Conservation (phyloP, 2,329 filamentous ascomycete species). For the Fusarium sacchari region DNA sequence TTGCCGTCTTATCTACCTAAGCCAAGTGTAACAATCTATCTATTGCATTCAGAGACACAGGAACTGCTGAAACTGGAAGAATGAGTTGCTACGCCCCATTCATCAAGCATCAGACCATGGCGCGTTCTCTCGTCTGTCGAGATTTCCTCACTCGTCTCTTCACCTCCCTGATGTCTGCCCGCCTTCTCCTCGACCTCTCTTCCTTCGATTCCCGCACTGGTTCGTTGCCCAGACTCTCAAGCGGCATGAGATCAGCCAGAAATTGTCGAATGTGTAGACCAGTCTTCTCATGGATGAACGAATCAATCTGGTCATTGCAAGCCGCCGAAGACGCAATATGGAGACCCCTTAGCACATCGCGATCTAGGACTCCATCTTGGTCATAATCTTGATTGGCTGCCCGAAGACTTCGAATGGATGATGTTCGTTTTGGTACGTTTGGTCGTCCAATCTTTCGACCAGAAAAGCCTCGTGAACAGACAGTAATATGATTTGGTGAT, state of each 20-base stretch:
- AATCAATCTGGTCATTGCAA: constrained; percentile 64
- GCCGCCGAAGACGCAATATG: constrained; percentile 66
- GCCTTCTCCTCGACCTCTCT: constrained; percentile 43
- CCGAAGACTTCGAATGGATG: constrained; percentile 46
- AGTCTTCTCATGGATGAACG: constrained; percentile 61
- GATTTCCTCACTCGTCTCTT: constrained; percentile 52
- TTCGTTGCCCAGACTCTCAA: constrained; percentile 57
- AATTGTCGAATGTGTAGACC: constrained; percentile 65
- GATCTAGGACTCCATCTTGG: constrained; percentile 56
- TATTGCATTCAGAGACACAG: constrained; percentile 1
- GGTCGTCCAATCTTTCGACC: constrained; percentile 43
- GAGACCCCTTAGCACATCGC: constrained; percentile 64
- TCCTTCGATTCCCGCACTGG: constrained; percentile 37
- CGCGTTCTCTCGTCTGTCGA: constrained; percentile 39
- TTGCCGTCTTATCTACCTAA: not conserved
- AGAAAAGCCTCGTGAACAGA: constrained; percentile 44
- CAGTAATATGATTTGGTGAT: constrained; percentile 37
- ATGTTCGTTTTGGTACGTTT: constrained; percentile 50
- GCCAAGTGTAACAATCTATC: constrained; percentile 4
- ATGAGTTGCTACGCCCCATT: not conserved
- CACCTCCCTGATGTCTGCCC: constrained; percentile 48
- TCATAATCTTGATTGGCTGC: constrained; percentile 45
- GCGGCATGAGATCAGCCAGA: constrained; percentile 62
- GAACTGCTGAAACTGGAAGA: constrained; percentile 8
- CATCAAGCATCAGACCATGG: not conserved